A percentile compares a stretch with the other conserved stretches of the same genome.
Conservation (phyloP, 1,139 yeast genomes). For the Blastobotrys serpentis region DNA sequence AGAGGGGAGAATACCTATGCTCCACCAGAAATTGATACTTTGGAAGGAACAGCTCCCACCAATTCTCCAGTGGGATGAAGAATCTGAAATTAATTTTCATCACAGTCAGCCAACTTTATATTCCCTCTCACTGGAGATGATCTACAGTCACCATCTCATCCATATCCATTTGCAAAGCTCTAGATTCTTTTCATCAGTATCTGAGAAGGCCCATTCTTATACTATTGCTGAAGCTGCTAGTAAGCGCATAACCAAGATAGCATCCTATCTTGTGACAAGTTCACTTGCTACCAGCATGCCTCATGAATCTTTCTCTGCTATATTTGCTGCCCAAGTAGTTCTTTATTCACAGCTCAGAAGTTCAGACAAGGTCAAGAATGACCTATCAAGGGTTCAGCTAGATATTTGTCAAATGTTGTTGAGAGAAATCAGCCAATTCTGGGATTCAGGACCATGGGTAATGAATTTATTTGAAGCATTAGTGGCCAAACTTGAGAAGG, state of each 20-base stretch:
- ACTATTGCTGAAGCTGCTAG: slow-evolving; percentile 3
- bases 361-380: neutral
- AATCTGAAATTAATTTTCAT: neutral
- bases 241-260: slow-evolving; percentile 2
- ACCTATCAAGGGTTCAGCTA: neutral
- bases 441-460: slow-evolving; percentile 9
- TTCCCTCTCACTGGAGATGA: slow-evolving; percentile 6
- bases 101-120: neutral
- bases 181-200: neutral
- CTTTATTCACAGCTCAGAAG: slow-evolving; percentile 5
- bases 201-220: neutral
- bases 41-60: slow-evolving; percentile 10
- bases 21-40: slow-evolving; percentile 7
- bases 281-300: slow-evolving; percentile 8
- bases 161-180: slow-evolving; percentile 6
- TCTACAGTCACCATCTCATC: slow-evolving; percentile 3
- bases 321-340: slow-evolving; percentile 7
- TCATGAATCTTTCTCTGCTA: neutral
- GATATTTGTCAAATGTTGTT: slow-evolving; percentile 6
- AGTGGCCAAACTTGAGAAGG: neutral
- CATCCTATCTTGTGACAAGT: neutral
- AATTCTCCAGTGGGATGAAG: slow-evolving; percentile 5
- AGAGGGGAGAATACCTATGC: slow-evolving; percentile 1
- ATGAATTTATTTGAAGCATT: slow-evolving; percentile 6
- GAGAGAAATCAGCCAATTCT: neutral